A percentile compares a stretch with the other conserved stretches of the same genome.
Conservation (phyloP, 2,329 filamentous ascomycete genomes). For the Gyromitra esculenta region DNA sequence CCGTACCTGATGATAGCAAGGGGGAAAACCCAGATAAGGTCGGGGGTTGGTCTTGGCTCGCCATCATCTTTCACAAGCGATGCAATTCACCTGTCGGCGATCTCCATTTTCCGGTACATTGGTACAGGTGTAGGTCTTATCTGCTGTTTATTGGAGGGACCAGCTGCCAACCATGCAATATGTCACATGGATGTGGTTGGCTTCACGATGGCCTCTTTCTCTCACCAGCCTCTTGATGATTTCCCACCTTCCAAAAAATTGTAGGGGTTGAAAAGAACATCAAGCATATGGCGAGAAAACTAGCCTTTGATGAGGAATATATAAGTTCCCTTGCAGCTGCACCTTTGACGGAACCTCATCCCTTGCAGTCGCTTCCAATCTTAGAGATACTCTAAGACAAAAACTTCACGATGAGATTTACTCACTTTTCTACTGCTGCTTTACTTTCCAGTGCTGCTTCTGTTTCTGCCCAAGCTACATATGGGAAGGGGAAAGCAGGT, state of each 20-base stretch:
- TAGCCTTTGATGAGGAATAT: conserved; percentile 18
- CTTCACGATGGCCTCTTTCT: conserved; percentile 29
- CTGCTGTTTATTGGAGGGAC: not conserved
- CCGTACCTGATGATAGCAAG: conserved; percentile 22
- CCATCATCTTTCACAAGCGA: conserved; percentile 6
- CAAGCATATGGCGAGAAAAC: not conserved
- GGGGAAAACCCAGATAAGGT: conserved; percentile 4
- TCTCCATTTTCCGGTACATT: conserved; percentile 11
- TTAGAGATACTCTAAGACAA: conserved; percentile 21
- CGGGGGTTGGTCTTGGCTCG: conserved; percentile 24
- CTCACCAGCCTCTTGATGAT: conserved; percentile 13
- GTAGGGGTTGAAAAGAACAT: conserved; percentile 27
- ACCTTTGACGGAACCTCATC: conserved; percentile 25
- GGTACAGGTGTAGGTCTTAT: conserved; percentile 9
- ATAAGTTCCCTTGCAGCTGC: conserved; percentile 27
- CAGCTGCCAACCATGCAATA: not conserved
- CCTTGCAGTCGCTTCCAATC: conserved; percentile 36
- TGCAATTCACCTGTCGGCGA: conserved; percentile 13
- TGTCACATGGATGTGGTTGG: conserved; percentile 31
- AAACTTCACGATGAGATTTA: conserved; percentile 30
- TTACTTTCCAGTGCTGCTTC: conserved; percentile 35
- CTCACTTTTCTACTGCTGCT: conserved; percentile 25
- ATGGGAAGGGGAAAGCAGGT: conserved; percentile 37
- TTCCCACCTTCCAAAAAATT: conserved; percentile 40
- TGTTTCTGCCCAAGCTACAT: conserved; percentile 37